Evolutionary conservation across 306 rosid genomes (phyloP).

Genomic region (Ziziphus jujuba): DNA sequence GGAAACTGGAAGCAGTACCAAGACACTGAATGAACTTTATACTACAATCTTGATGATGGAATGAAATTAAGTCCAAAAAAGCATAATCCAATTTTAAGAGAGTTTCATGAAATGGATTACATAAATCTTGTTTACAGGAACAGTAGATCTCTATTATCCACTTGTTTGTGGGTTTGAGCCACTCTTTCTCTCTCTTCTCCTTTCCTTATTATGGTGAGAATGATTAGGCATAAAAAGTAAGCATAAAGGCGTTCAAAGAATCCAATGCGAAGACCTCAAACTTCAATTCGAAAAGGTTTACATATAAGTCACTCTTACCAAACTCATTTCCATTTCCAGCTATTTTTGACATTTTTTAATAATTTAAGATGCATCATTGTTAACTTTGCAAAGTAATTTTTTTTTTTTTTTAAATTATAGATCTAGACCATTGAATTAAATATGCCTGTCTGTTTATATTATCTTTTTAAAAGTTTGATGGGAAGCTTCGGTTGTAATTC

Average conservation of each 20-base stretch:
- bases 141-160: background rate
- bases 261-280: conserved; percentile 10
- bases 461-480: conserved; percentile 7
- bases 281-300: background rate
- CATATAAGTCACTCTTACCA: background rate
- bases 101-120: background rate
- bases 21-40: too few relatives aligned
- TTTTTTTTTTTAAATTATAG: too few relatives aligned
- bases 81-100: too few relatives aligned
- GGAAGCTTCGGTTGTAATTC: background rate
- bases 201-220: background rate
- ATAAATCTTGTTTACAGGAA: too few relatives aligned
- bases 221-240: conserved; percentile 1
- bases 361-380: conserved; percentile 4
- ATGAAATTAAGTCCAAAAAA: too few relatives aligned
- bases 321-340: background rate
- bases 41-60: too few relatives aligned
- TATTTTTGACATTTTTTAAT: background rate
- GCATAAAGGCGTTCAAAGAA: background rate
- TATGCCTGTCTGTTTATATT: background rate
- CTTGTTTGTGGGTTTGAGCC: too few relatives aligned
- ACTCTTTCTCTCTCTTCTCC: too few relatives aligned
- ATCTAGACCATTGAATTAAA: background rate
- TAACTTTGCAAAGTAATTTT: too few relatives aligned
- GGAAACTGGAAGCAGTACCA: too few relatives aligned